Evolutionary conservation across 768 basidiomycete species (phyloP).

Genomic region (Podaxis rugospora): DNA sequence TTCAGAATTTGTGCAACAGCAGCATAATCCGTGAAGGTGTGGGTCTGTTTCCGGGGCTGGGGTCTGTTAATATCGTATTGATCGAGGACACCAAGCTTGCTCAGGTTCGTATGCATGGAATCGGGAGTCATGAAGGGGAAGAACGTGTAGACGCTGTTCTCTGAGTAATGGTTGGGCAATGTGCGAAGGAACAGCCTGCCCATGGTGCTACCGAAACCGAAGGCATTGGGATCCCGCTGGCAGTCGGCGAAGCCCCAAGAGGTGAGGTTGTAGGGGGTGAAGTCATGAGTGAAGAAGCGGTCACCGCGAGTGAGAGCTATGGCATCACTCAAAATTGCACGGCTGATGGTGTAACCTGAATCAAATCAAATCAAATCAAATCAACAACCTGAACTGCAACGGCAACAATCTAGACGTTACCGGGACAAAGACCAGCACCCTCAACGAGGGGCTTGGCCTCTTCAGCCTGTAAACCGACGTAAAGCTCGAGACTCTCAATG

Average conservation of each 20-base stretch:
- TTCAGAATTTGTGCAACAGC: constrained; percentile 51
- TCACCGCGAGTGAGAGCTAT: constrained; percentile 86
- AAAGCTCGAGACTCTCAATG: constrained; percentile 76
- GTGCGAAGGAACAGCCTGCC: constrained; percentile 72
- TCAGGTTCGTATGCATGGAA: constrained; percentile 57
- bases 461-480: constrained; percentile 78
- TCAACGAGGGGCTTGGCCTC: constrained; percentile 69
- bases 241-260: constrained; percentile 84
- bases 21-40: constrained; percentile 40
- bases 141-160: constrained; percentile 75
- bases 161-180: constrained; percentile 63
- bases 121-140: constrained; percentile 85
- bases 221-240: constrained; percentile 65
- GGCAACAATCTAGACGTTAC: constrained; percentile 27
- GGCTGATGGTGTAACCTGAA: constrained; percentile 73
- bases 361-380: neutral
- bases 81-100: constrained; percentile 46
- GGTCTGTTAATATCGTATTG: constrained; percentile 58
- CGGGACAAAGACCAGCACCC: constrained; percentile 83
- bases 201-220: constrained; percentile 74
- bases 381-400: neutral
- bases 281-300: constrained; percentile 77
- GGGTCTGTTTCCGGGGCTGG: constrained; percentile 17
- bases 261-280: constrained; percentile 76
- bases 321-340: constrained; percentile 83